These are phyloP conservation scores for Aureobasidium zeae DNA, from an alignment of 2,329 filamentous ascomycete species.

Conservation along the genomic window DNA sequence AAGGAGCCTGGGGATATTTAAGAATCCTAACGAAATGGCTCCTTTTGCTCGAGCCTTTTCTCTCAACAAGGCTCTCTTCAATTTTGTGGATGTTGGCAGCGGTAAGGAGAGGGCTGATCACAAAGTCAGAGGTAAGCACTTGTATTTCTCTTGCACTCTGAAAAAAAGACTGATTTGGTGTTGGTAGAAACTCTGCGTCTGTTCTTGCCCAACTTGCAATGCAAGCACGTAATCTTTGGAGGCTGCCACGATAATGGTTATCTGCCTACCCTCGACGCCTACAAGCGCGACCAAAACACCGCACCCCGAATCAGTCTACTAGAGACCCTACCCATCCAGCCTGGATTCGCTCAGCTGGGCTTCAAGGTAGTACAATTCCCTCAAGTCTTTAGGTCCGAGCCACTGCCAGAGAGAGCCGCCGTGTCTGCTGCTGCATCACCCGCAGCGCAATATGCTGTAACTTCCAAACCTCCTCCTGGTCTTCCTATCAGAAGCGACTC, in stretches of 20 bases:
- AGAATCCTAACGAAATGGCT: slow-evolving; percentile 31
- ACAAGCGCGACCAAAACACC: slow-evolving; percentile 33
- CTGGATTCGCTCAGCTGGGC: slow-evolving; percentile 35
- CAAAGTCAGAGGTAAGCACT: slow-evolving; percentile 46
- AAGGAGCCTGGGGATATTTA: slow-evolving; percentile 33
- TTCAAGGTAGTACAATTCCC: slow-evolving; percentile 33
- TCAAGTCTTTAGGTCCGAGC: slow-evolving; percentile 33
- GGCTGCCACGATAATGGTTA: slow-evolving; percentile 52
- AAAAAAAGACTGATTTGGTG: slow-evolving; percentile 38
- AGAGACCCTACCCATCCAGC: slow-evolving; percentile 35
- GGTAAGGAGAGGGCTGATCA: slow-evolving; percentile 52
- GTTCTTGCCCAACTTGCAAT: slow-evolving; percentile 50
- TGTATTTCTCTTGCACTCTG: slow-evolving; percentile 31
- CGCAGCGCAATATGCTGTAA: not conserved
- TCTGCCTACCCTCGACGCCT: slow-evolving; percentile 37
- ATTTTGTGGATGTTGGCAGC: slow-evolving; percentile 54
- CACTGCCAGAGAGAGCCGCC: slow-evolving; percentile 29
- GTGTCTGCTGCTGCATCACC: not conserved
- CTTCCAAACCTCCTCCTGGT: slow-evolving; percentile 2
- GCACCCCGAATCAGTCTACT: slow-evolving; percentile 37
- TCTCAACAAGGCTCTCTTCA: slow-evolving; percentile 45
- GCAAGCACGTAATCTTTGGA: slow-evolving; percentile 56
- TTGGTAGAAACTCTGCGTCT: slow-evolving; percentile 40
- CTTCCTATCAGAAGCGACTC: slow-evolving; percentile 8
- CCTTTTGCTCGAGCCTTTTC: slow-evolving; percentile 40